Percentiles rank a stretch among this genome's conserved stretches.
Evolutionary conservation across 345 rosid genomes (phyloP).

Genomic region (Euphorbia pulcherrima): DNA sequence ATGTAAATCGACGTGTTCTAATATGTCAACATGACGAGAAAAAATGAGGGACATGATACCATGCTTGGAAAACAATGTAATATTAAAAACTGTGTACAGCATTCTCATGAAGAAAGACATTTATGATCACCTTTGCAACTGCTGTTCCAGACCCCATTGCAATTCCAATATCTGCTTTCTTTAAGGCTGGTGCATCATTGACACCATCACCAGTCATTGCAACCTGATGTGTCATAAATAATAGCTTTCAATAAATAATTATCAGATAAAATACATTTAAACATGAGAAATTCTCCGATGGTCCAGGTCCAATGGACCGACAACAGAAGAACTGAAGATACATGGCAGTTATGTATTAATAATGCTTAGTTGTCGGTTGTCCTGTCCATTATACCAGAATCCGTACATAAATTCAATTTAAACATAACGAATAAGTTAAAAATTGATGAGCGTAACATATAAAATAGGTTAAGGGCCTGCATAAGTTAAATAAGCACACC

Average conservation of each 20-base stretch:
- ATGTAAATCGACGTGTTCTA: neutral
- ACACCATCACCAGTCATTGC: constrained; percentile 99
- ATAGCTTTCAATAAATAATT: neutral
- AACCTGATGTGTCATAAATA: constrained; percentile 49
- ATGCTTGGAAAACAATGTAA: neutral
- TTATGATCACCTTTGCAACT: constrained; percentile 78
- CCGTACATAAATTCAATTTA: no score
- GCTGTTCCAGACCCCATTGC: constrained; percentile 99
- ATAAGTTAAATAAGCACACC: no score
- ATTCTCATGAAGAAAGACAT: neutral
- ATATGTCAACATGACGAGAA: neutral
- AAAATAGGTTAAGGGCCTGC: no score
- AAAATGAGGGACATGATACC: neutral
- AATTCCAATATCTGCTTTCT: constrained; percentile 96
- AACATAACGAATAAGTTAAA: no score
- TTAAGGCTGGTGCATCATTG: constrained; percentile 97
- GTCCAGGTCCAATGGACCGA: neutral
- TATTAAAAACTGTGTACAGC: neutral
- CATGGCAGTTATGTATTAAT: neutral
- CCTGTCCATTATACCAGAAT: no score
- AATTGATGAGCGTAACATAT: no score
- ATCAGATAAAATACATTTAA: neutral
- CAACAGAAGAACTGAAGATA: neutral
- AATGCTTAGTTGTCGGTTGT: neutral
- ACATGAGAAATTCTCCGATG: neutral